phyloP scores from a whole-genome alignment of 768 basidiomycete species.

The Macrolepiota dolichaula region DNA sequence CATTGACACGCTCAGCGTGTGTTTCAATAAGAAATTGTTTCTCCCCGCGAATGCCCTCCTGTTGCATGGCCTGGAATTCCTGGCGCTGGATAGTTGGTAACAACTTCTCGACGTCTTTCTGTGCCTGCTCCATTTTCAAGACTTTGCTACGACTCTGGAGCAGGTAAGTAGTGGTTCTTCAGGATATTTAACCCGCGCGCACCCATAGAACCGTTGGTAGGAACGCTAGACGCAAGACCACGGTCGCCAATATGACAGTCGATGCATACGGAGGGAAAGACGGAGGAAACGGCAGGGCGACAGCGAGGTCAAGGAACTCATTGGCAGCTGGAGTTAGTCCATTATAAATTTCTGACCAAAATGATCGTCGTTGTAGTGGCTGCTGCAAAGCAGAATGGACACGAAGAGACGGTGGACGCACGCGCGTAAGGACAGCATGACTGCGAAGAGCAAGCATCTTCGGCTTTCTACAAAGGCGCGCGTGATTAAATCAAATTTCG shows the following conservation, averaged over 20 bases:
- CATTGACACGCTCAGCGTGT: constrained; percentile 44
- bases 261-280: constrained; percentile 69
- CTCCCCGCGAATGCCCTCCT: constrained; percentile 48
- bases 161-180: constrained; percentile 8
- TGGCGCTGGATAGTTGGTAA: constrained; percentile 39
- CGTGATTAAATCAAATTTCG: not conserved
- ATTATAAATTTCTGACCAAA: constrained; percentile 8
- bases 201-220: constrained; percentile 81
- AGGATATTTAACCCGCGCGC: constrained; percentile 18
- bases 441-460: constrained; percentile 14
- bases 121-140: constrained; percentile 57
- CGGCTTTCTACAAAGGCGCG: not conserved
- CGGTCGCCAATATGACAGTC: constrained; percentile 68
- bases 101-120: constrained; percentile 48
- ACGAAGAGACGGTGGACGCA: not conserved
- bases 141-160: constrained; percentile 58
- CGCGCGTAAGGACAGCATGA: constrained; percentile 4
- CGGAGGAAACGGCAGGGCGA: constrained; percentile 70
- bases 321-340: constrained; percentile 41
- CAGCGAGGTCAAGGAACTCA: constrained; percentile 73
- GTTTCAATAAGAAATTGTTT: constrained; percentile 46
- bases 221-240: constrained; percentile 56
- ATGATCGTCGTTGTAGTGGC: not conserved
- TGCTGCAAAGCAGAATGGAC: not conserved
- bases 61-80: constrained; percentile 53